Base-by-base conservation (phyloP, 441 rosid genomes). In the Euphorbia schlechtendalii region DNA sequence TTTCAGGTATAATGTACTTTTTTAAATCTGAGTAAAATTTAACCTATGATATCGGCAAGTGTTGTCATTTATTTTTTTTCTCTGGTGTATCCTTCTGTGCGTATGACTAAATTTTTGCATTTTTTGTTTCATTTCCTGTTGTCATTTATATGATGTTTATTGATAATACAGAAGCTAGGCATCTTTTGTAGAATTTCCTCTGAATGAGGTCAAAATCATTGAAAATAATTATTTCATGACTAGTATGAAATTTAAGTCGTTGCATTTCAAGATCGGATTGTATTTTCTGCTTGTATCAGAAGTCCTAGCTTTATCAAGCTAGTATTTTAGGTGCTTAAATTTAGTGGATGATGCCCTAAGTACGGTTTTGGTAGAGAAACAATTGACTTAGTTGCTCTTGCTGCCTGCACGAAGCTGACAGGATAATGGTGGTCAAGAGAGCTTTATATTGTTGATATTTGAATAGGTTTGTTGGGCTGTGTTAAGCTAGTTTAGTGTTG, bases 1-100 rank as follows among this genome's bases (percentile, higher is more conserved):
- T 81, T 82, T 51, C 94, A 91, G 96, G 98, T 87, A 68, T 77
- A 30, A 20, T 8, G 30, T 58, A 20, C 5, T 38, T 40, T 58
- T 56, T 71, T 14, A 41, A 15, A 18, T 7, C 56, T 21, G 11
- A 45, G n/a, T 52, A 11, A 11, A 4, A 40, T 36, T 60, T 61
- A 10, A 54, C 24, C 14, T 30, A 15, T 32, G 7, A 40, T 40
- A 51, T 9, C 17, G 64, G 64, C 28, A 36, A 18, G 13, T 40
- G 34, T 27, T 11, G 8, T 15, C n/a, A 45, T 45, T 45, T 45
- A 45, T 45, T 45, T 8, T 0, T 1, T n/a, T 15, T 49, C 11
- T 34, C 46, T 10, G n/a, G 48, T 46, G 11, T 30, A 7, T 49
- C 21, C 9, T 49, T 12, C 32, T 32, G 17, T 34, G 38, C 9